Base-by-base conservation (phyloP, 257 asterid species). In the Paulownia fortunei region DNA sequence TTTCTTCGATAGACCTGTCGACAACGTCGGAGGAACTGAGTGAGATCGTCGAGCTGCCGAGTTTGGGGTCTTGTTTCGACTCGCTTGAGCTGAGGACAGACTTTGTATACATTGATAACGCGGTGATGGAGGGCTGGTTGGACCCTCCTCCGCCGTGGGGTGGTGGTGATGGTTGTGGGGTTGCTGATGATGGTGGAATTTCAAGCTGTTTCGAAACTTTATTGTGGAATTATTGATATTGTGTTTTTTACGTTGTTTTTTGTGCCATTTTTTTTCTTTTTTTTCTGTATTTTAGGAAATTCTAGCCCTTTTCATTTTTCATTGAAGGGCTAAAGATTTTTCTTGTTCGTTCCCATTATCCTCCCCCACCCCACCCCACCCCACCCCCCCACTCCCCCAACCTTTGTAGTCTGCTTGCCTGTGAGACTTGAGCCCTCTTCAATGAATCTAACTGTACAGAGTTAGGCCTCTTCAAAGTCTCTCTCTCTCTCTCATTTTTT, bases 141-240 rank as follows among this genome's bases (percentile, higher is more conserved):
- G 87, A 86, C 34, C 73, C 77, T 11, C 79, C 81, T n/a, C 79
- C 81, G 77, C 82, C 79, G 84, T 72, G 83, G 84, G 66, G 72
- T 47, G 80, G 72, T 47, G 81, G 73, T 62, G 81, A 42, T 19
- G 79, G 9, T 10, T 55, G 54, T 2, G 83, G 46, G 18, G 85
- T 3, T 12, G 84, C 30, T 16, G 80, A 71, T 15, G 83, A 62
- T 19, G 81, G 71, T 16, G 88, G 79, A 11, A 75, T 83, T 65
- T 71, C 83, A 19, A 78, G 73, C 82, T 77, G 76, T 8, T 88
- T 89, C 30, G 93, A 88, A 21, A 71, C 88, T 42, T 76, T 80
- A 42, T 73, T 81, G 73, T 91, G 98, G 97, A 58, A 92, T 79
- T 87, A 88, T 76, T 86, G 76, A 85, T 34, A 46, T 13, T 46